Evolutionary conservation across 306 rosid genomes (phyloP), one percentile per base, ranked within the genome.

Genomic region (Cucumis hystrix): DNA sequence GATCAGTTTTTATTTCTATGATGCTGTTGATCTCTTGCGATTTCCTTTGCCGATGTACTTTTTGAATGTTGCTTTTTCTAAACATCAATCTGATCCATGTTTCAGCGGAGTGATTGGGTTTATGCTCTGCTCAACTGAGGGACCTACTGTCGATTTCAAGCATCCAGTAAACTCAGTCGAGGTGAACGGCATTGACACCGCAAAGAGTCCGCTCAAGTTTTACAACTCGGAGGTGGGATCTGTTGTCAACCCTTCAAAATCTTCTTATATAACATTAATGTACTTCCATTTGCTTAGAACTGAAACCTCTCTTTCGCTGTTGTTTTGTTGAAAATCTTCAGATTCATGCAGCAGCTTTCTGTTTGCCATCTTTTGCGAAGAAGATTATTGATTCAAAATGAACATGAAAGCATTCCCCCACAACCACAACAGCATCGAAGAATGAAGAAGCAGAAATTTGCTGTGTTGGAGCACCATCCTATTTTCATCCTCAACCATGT

Each of bases 81-180:
- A 70, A 21, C 40, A 70, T 47, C 58, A 3, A 23, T 13, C 56
- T 45, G 20, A 16, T 47, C 1, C 9, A 8, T 72, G 66, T 86
- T 80, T 83, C 96, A 96, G 99, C 80, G 99, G 99, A 72, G 93
- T 96, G 88, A 96, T 96, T 81, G 99, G 99, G 79, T 96, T 96
- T 81, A 96, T 96, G 99, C 92, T 96, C 59, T 96, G 99, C 82
- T 91, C 99, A n/a, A 96, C 99, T 8, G 97, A 89, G 89, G 99
- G 99, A 25, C 93, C 98, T 28, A 10, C 82, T 39, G 97, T 96
- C 75, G 91, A 96, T 88, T 92, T 96, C 87, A 92, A 91, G 93
- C 96, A 91, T 78, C 97, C 98, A 25, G 87, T 89, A 80, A 96
- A 89, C 87, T 88, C 97, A 23, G 78, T 91, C 7, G 96, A 89